phyloP scores from a whole-genome alignment of 2,329 filamentous ascomycete genomes.

The Colletotrichum melonis region DNA sequence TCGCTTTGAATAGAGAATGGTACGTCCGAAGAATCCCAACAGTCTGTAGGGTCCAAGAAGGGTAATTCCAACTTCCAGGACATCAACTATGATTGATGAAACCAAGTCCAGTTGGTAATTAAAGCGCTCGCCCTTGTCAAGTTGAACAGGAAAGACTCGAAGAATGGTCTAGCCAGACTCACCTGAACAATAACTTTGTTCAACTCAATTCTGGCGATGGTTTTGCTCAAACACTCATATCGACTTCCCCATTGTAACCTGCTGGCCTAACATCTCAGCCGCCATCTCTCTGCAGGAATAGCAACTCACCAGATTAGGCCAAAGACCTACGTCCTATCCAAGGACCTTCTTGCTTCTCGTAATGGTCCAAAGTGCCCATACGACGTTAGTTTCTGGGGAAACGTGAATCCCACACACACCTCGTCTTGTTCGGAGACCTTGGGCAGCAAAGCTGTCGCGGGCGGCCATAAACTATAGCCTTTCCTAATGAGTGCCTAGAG shows the following conservation, averaged over 20 bases:
- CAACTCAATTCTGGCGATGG: conserved; percentile 51
- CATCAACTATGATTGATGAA: conserved; percentile 36
- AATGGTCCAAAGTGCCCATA: conserved; percentile 48
- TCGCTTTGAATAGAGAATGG: conserved; percentile 43
- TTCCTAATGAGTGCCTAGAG: conserved; percentile 63
- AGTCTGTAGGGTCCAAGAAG: conserved; percentile 40
- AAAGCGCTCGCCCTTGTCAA: background rate
- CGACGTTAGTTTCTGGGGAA: conserved; percentile 45
- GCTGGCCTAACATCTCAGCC: conserved; percentile 46
- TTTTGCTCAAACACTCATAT: conserved; percentile 53
- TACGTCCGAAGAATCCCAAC: conserved; percentile 44
- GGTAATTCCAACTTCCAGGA: conserved; percentile 40
- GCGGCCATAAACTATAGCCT: conserved; percentile 50
- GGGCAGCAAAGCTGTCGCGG: conserved; percentile 48
- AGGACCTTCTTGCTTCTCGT: conserved; percentile 46
- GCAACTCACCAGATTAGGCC: conserved; percentile 52
- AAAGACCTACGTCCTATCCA: conserved; percentile 47
- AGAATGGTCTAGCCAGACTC: conserved; percentile 18
- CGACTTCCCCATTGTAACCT: conserved; percentile 49
- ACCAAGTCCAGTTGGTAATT: background rate
- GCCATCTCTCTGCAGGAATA: conserved; percentile 42
- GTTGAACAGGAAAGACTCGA: background rate
- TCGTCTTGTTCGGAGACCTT: conserved; percentile 51
- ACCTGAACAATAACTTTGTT: conserved; percentile 55
- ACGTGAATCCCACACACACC: conserved; percentile 45